Conservation (phyloP, 768 basidiomycete species). For the Lepiota brunneoincarnata region DNA sequence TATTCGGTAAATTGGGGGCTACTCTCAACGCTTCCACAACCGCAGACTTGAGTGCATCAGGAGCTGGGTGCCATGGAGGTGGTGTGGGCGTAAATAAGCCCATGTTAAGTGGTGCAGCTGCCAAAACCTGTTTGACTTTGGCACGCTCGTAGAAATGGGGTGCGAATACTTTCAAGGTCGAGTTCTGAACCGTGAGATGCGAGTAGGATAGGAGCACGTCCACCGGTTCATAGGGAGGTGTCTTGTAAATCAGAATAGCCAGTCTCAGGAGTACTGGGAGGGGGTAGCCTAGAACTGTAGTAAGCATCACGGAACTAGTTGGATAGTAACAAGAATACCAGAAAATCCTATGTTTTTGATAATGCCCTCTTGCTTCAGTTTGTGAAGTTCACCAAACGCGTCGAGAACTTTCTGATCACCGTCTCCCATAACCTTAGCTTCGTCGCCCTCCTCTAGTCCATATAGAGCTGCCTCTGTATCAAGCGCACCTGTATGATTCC, state of each 20-base stretch:
- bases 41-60: constrained; percentile 43
- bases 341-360: constrained; percentile 77
- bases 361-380: constrained; percentile 70
- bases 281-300: constrained; percentile 58
- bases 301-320: background rate
- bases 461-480: constrained; percentile 52
- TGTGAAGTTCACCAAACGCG: constrained; percentile 63
- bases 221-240: constrained; percentile 63
- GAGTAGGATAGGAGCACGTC: constrained; percentile 82
- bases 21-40: constrained; percentile 34
- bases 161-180: constrained; percentile 53
- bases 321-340: constrained; percentile 38
- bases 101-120: constrained; percentile 87
- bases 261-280: constrained; percentile 83
- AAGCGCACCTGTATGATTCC: constrained; percentile 57
- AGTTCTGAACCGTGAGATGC: constrained; percentile 76
- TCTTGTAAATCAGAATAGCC: constrained; percentile 68
- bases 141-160: constrained; percentile 60
- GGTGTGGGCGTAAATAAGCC: constrained; percentile 59
- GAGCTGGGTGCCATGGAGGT: constrained; percentile 79
- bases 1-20: constrained; percentile 47
- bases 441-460: constrained; percentile 59
- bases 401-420: constrained; percentile 73
- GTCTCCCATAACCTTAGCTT: constrained; percentile 54
- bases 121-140: constrained; percentile 61